Evolutionary conservation across 306 rosid genomes (phyloP), one percentile per base, ranked within the genome.

Genomic region (Begonia fuchsioides): DNA sequence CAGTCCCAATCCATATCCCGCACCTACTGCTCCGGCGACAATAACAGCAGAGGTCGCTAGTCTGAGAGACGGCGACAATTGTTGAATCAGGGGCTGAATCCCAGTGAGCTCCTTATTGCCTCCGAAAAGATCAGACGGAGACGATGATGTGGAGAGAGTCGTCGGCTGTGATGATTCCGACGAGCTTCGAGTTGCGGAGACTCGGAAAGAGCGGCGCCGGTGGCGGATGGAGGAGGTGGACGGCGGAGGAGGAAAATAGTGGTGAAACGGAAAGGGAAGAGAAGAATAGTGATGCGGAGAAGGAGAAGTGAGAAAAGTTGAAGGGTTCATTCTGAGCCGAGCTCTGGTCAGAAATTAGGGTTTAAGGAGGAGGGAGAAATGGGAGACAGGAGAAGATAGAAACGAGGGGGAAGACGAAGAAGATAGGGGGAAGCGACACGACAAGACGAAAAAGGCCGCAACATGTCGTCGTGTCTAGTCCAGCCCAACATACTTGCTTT

Each of bases 1-100:
- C 0, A 73, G 59, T 19, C 98, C 96, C 39, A 92, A 41, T 17
- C 98, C 94, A 41, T 79, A 82, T 0, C 98, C 98, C 2, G 96
- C 98, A 0, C 88, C 93, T 0, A 66, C 65, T 8, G 96, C 94
- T 12, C 94, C 87, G 18, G 93, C 93, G 0, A 92, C 49, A 38
- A 92, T 43, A 50, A 92, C 48, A 6, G 81, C 98, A 3, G 98
- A 92, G 35, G 69, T 70, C 1, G 80, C 98, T 1, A 85, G 48
- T 32, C 98, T 67, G 1, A 74, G 51, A 13, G 94, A 93, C 57
- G 85, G 85, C 4, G 96, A 62, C 0, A 92, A 44, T 35, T 59
- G 71, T 65, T 72, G 94, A 11, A 79, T 93, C 4, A 92, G 38
- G 5, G 79, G 67, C 39, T 90, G 87, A 9, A 92, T 52, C 14